A percentile compares a stretch with the other conserved stretches of the same genome.
Evolutionary conservation across 2,329 filamentous ascomycete species (phyloP).

Genomic region (Colletotrichum liaoningense): DNA sequence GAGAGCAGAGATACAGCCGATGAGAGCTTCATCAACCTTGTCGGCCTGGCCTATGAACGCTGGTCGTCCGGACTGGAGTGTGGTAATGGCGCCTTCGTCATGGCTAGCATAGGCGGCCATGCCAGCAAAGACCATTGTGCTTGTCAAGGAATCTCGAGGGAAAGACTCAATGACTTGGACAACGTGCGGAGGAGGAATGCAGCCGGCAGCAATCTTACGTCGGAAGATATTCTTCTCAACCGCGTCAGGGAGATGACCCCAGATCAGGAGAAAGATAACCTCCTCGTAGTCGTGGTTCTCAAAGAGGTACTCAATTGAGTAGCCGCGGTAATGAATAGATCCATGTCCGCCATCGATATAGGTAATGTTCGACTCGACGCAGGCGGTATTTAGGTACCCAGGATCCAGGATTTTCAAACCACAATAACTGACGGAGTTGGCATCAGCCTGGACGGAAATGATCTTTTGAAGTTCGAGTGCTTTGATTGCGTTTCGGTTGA

Average conservation of each 20-base stretch:
- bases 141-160: slow-evolving; percentile 45
- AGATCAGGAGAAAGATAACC: slow-evolving; percentile 50
- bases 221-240: slow-evolving; percentile 41
- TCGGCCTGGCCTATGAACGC: background rate
- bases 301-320: slow-evolving; percentile 41
- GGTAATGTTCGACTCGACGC: slow-evolving; percentile 39
- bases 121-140: slow-evolving; percentile 50
- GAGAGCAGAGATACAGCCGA: slow-evolving; percentile 1
- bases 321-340: slow-evolving; percentile 47
- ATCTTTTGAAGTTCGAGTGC: slow-evolving; percentile 45
- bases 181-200: slow-evolving; percentile 9
- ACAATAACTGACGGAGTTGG: background rate
- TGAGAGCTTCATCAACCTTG: slow-evolving; percentile 11
- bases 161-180: slow-evolving; percentile 23
- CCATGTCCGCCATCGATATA: slow-evolving; percentile 48
- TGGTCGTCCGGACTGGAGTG: background rate
- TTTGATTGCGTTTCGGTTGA: slow-evolving; percentile 44
- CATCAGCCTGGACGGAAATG: slow-evolving; percentile 41
- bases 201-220: background rate
- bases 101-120: slow-evolving; percentile 47
- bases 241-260: slow-evolving; percentile 48
- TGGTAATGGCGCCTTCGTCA: slow-evolving; percentile 44
- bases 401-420: slow-evolving; percentile 14
- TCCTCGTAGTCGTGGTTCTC: slow-evolving; percentile 40
- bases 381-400: slow-evolving; percentile 19